Conservation (phyloP, 495 filamentous ascomycete species). For the Trichocladium uniseriatum region DNA sequence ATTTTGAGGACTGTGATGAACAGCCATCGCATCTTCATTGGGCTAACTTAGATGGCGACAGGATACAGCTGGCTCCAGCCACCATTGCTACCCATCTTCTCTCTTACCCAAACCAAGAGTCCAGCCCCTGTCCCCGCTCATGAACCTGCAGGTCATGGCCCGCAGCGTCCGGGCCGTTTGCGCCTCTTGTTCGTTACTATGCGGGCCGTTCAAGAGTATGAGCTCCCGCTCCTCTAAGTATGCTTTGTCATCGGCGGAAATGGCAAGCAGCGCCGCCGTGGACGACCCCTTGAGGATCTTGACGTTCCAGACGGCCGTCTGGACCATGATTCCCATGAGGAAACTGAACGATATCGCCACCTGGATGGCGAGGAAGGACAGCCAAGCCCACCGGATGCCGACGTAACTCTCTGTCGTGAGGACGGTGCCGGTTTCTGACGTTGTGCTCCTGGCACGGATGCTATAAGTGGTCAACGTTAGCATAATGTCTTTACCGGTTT, state of each 20-base stretch:
- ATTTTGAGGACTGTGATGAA: too few relatives aligned
- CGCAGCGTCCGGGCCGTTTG: neutral
- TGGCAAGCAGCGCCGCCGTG: conserved; percentile 14
- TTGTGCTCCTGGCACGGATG: conserved; percentile 12
- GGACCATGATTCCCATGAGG: conserved; percentile 20
- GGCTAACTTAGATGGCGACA: neutral
- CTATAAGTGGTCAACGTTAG: conserved; percentile 1
- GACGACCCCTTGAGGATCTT: conserved; percentile 20
- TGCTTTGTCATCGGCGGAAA: conserved; percentile 16
- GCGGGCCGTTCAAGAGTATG: neutral
- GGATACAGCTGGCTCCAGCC: neutral
- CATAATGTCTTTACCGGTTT: too few relatives aligned
- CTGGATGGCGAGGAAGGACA: conserved; percentile 19
- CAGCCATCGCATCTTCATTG: too few relatives aligned
- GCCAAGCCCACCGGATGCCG: conserved; percentile 17
- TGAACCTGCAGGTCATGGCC: conserved; percentile 6
- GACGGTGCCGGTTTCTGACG: conserved; percentile 6
- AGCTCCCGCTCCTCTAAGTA: conserved; percentile 12
- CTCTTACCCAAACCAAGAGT: conserved; percentile 5
- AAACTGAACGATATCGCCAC: conserved; percentile 9
- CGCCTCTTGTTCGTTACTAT: neutral
- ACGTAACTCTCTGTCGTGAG: conserved; percentile 15
- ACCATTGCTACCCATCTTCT: neutral
- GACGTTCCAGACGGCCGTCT: conserved; percentile 24
- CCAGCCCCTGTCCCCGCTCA: conserved; percentile 10